Percentiles rank a stretch among this genome's conserved stretches.
These are phyloP conservation scores for Daldinia vernicosa DNA, from an alignment of 495 filamentous ascomycete genomes.

Conservation along the genomic window DNA sequence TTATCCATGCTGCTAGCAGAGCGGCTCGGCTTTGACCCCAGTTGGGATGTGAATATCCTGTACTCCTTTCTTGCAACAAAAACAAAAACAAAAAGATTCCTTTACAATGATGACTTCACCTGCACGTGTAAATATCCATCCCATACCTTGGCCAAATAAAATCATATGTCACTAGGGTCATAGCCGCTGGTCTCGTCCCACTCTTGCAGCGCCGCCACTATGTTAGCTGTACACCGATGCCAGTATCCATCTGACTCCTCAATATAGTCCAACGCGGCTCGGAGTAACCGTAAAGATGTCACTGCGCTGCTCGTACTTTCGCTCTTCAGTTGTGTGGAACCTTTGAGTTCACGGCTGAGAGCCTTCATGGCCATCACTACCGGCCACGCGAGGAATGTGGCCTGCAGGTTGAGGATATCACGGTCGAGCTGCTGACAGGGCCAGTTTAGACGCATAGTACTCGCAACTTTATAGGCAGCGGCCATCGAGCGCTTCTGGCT, in stretches of 20 bases:
- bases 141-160: neutral
- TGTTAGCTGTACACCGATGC: conserved; percentile 2
- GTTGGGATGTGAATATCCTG: neutral
- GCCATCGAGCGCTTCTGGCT: conserved; percentile 9
- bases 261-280: conserved; percentile 8
- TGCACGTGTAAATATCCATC: neutral
- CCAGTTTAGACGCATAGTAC: conserved; percentile 12
- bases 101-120: neutral
- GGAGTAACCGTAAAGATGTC: neutral
- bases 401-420: conserved; percentile 4
- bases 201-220: conserved; percentile 5
- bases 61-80: neutral
- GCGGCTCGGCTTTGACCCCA: neutral
- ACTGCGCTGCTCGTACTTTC: conserved; percentile 4
- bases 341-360: conserved; percentile 1
- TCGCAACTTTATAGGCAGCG: conserved; percentile 9
- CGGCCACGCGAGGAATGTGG: conserved; percentile 10
- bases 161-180: conserved; percentile 4
- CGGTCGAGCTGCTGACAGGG: conserved; percentile 5
- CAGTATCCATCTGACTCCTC: conserved; percentile 11
- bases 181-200: conserved; percentile 1
- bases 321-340: conserved; percentile 2
- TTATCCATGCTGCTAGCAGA: neutral
- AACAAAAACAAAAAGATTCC: neutral
- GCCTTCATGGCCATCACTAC: conserved; percentile 10